These are phyloP conservation scores for Aspergillus pseudonomiae DNA, from an alignment of 2,329 filamentous ascomycete genomes.

Conservation along the genomic window DNA sequence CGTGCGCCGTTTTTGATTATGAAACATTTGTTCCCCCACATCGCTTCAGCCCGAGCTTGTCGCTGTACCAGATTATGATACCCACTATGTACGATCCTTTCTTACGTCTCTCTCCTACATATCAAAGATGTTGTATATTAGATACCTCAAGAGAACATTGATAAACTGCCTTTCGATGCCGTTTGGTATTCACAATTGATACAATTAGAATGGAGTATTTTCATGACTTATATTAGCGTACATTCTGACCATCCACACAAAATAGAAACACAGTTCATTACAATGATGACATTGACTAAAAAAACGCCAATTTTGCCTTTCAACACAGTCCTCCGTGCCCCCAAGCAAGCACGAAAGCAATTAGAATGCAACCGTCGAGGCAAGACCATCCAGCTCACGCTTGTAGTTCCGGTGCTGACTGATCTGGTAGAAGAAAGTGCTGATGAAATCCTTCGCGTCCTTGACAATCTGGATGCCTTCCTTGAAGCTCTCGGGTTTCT, in stretches of 20 bases:
- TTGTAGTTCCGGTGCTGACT: constrained; percentile 74
- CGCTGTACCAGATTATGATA: constrained; percentile 4
- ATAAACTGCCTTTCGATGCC: neutral
- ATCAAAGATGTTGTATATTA: neutral
- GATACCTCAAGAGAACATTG: neutral
- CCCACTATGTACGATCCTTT: constrained; percentile 10
- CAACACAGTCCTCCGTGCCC: neutral
- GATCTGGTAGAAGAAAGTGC: constrained; percentile 70
- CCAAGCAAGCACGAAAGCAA: neutral
- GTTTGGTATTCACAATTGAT: too few relatives aligned
- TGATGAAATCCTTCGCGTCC: constrained; percentile 69
- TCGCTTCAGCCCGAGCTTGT: neutral
- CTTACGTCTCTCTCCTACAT: neutral
- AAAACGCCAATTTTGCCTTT: neutral
- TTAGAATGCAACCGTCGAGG: constrained; percentile 69
- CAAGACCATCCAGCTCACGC: constrained; percentile 72
- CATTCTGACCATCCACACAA: neutral
- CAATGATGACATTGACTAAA: neutral
- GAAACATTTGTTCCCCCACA: neutral
- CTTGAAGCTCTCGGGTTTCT: constrained; percentile 60
- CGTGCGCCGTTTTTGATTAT: neutral
- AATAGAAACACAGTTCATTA: neutral
- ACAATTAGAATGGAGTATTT: neutral
- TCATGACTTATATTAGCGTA: neutral
- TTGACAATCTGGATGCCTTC: constrained; percentile 67